Evolutionary conservation across 768 basidiomycete species (phyloP).

Genomic region (Nidularia pulvinata): DNA sequence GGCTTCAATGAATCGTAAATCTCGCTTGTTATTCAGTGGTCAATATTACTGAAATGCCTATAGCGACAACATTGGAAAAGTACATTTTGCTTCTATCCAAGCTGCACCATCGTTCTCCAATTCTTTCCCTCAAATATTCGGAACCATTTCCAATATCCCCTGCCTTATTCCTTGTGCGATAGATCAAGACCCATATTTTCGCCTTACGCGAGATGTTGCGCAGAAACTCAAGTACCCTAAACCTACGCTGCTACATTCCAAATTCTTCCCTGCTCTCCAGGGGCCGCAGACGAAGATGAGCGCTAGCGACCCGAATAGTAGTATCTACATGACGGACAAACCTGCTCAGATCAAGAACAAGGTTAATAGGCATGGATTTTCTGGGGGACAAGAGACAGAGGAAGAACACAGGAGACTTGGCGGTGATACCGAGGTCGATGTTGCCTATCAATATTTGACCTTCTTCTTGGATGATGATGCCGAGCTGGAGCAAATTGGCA

Average conservation of each 20-base stretch:
- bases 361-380: slow-evolving; percentile 95
- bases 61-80: slow-evolving; percentile 98
- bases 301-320: slow-evolving; percentile 90
- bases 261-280: slow-evolving; percentile 98
- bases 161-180: slow-evolving; percentile 98
- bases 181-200: slow-evolving; percentile 98
- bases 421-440: slow-evolving; percentile 94
- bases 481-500: slow-evolving; percentile 74
- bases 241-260: slow-evolving; percentile 89
- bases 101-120: slow-evolving; percentile 97
- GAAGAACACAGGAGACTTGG: slow-evolving; percentile 90
- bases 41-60: neutral
- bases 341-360: slow-evolving; percentile 96
- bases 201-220: slow-evolving; percentile 95
- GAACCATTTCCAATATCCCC: slow-evolving; percentile 77
- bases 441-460: slow-evolving; percentile 90
- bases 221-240: slow-evolving; percentile 95
- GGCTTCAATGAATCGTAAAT: slow-evolving; percentile 96
- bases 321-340: slow-evolving; percentile 96
- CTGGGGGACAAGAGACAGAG: slow-evolving; percentile 93
- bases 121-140: slow-evolving; percentile 98
- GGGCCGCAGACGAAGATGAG: slow-evolving; percentile 99
- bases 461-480: slow-evolving; percentile 97
- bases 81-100: slow-evolving; percentile 95
- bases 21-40: neutral